A percentile compares a stretch with the other conserved stretches of the same genome.
Conservation (phyloP, 2,329 filamentous ascomycete species). For the Claviceps sp. region DNA sequence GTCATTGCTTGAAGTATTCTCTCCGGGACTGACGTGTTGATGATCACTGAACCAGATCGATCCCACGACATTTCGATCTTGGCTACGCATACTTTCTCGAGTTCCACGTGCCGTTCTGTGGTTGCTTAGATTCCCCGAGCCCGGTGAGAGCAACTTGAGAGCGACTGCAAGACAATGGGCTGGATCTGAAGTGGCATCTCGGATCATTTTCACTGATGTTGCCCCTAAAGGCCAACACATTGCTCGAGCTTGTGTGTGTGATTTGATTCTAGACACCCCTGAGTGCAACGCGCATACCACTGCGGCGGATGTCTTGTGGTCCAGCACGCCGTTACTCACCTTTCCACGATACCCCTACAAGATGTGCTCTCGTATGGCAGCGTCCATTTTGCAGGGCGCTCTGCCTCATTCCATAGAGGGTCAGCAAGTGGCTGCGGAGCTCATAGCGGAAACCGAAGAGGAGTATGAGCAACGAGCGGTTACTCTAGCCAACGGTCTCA, state of each 20-base stretch:
- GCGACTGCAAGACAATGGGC: slow-evolving; percentile 76
- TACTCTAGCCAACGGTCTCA: slow-evolving; percentile 48
- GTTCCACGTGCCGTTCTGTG: slow-evolving; percentile 84
- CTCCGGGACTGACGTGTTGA: not conserved
- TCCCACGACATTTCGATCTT: slow-evolving; percentile 87
- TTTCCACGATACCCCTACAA: slow-evolving; percentile 89
- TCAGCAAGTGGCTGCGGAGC: slow-evolving; percentile 50
- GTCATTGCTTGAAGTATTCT: not conserved
- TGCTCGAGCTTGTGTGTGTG: slow-evolving; percentile 76
- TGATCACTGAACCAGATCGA: slow-evolving; percentile 54
- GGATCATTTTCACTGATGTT: slow-evolving; percentile 91
- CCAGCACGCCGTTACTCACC: slow-evolving; percentile 82
- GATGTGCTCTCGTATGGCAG: slow-evolving; percentile 98
- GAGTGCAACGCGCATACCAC: slow-evolving; percentile 98
- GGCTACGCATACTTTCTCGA: slow-evolving; percentile 77
- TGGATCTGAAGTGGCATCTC: slow-evolving; percentile 66
- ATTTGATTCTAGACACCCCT: slow-evolving; percentile 91
- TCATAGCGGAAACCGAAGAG: slow-evolving; percentile 65
- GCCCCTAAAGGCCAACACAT: slow-evolving; percentile 93
- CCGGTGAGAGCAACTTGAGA: slow-evolving; percentile 75
- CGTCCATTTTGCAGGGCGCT: slow-evolving; percentile 83
- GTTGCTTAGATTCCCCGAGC: slow-evolving; percentile 91
- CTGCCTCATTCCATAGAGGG: slow-evolving; percentile 63
- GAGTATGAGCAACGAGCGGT: slow-evolving; percentile 75
- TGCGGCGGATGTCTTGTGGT: slow-evolving; percentile 92